Evolutionary conservation across 257 asterid genomes (phyloP), one percentile per base, ranked within the genome.

Genomic region (Voacanga thouarsii): DNA sequence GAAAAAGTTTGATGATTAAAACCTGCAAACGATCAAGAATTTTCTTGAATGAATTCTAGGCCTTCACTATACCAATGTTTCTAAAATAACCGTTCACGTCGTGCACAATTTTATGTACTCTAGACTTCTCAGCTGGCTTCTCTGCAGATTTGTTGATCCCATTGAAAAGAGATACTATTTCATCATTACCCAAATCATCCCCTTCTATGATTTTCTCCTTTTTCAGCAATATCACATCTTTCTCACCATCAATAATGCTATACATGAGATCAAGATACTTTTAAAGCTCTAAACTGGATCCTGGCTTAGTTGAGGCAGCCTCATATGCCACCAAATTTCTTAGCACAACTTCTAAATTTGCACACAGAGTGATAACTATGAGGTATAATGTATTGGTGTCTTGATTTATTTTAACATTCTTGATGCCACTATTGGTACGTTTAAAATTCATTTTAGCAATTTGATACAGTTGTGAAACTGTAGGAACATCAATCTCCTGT

Each of bases 401-500:
- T 41, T 14, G 50, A 1, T 71, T 39, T 45, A 75, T 60, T 6
- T 43, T 24, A 19, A 83, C 26, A n/a, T 66, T 45, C 67, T 82
- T 60, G 63, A 88, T 80, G 45, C 91, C 91, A 12, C 80, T 79
- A 2, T 4, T 39, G 0, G 81, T 82, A 18, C 59, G 73, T 12
- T 5, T 45, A 69, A 88, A 88, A 15, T 50, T 73, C 11, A 85
- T 61, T 37, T 82, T 82, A 66, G 81, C 78, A 15, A 26, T 57
- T 57, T 77, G 63, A 19, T 55, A 24, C 75, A 85, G 82, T 41
- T 82, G 78, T 6, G 86, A 78, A 41, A 81, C 88, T 1, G 89
- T 72, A 3, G 87, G 86, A 8, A 88, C 75, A 0, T 80, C 83
- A 10, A 87, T 87, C 78, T 87, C 82, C 4, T 77, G 61, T 1